Evolutionary conservation across 2,329 filamentous ascomycete species (phyloP).

Genomic region (Penicillium hordei): DNA sequence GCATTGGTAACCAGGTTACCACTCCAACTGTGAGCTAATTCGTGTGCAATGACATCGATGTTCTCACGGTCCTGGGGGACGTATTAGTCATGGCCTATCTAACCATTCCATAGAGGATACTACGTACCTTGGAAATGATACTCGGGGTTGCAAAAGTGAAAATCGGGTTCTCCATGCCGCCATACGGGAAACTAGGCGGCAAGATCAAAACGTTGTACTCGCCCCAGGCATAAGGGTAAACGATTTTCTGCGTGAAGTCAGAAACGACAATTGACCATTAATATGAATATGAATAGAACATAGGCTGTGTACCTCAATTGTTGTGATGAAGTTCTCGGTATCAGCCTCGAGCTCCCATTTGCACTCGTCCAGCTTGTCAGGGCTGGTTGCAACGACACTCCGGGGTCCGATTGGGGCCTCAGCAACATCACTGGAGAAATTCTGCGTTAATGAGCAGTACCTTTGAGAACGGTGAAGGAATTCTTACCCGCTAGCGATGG

Average conservation of each 20-base stretch:
- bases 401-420: constrained; percentile 83
- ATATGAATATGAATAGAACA: background rate
- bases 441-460: background rate
- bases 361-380: constrained; percentile 78
- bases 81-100: background rate
- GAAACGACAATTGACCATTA: constrained; percentile 1
- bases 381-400: constrained; percentile 81
- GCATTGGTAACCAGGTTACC: constrained; percentile 67
- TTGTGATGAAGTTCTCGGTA: constrained; percentile 87
- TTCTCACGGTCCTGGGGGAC: constrained; percentile 68
- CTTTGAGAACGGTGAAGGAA: background rate
- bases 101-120: background rate
- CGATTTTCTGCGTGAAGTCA: constrained; percentile 49
- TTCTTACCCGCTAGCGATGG: constrained; percentile 65
- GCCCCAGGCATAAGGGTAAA: constrained; percentile 91
- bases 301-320: constrained; percentile 66
- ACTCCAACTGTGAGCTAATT: constrained; percentile 75
- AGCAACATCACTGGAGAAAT: constrained; percentile 67
- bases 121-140: constrained; percentile 72
- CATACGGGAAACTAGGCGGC: constrained; percentile 86
- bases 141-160: constrained; percentile 95
- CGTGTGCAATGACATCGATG: constrained; percentile 93
- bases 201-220: constrained; percentile 92
- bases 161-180: constrained; percentile 82
- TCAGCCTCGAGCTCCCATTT: constrained; percentile 90